Evolutionary conservation across 176 grass and related monocot species (phyloP), one percentile per base, ranked within the genome.

Genomic region (Cenchrus americanus): DNA sequence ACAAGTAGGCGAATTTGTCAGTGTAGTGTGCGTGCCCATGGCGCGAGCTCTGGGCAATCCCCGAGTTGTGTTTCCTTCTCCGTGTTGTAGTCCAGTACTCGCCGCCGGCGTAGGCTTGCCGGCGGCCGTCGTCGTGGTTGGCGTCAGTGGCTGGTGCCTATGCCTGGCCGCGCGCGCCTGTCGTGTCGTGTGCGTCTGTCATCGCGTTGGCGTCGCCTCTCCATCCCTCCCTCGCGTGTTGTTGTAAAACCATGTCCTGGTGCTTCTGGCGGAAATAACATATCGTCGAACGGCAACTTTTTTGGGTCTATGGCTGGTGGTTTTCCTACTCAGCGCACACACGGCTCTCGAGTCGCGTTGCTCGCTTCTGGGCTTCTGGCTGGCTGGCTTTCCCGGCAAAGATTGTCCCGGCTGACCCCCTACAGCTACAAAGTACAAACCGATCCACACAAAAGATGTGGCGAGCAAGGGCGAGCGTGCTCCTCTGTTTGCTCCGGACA

Each of bases 221-320:
- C 55, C 27, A 14, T 73, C 34, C 10, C 17, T 34, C 32, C 27
- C 65, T 27, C 19, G 53, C 21, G 27, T 79, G 42, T 34, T 87
- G 62, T 87, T 84, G 84, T 80, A 83, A 71, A 67, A 69, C 76
- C 23, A 40, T 79, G 17, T 73, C 15, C 58, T 69, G 41, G 44
- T 84, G 75, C 68, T 69, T 18, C 62, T 69, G 80, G 75, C 75
- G 22, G 80, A 79, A 72, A 87, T 87, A 83, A 87, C 75, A 55
- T 50, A 75, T 46, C 62, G 14, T 83, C 75, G 23, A 75, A 79
- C 27, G 23, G 42, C 74, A 62, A 69, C 53, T 80, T 86, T 87
- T 87, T 79, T 59, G 23, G 43, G 50, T 30, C 23, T 23, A 24
- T 69, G 14, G 4, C 34, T 4, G 9, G 13, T 77, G 17, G n/a